A percentile compares a stretch with the other conserved stretches of the same genome.
phyloP scores from a whole-genome alignment of 1,139 yeast genomes.

The Debaryomycetaceae sp. region DNA sequence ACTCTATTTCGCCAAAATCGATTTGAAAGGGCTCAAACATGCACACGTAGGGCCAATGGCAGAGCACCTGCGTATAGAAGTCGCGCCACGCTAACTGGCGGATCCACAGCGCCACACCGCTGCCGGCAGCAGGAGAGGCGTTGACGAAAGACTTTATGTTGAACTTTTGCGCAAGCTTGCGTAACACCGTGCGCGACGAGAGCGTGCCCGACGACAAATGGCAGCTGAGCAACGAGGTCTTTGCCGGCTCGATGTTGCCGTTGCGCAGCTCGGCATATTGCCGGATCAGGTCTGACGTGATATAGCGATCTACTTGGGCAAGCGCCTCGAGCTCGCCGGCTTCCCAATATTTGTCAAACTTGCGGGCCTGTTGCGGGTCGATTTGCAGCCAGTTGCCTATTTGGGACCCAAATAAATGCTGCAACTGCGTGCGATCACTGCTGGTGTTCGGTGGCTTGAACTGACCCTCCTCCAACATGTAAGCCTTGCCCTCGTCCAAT shows the following conservation, averaged over 20 bases:
- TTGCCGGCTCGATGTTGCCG: slow-evolving; percentile 19
- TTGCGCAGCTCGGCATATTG: slow-evolving; percentile 19
- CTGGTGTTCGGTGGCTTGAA: slow-evolving; percentile 1
- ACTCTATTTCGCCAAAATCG: slow-evolving; percentile 26
- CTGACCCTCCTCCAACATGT: too few relatives aligned
- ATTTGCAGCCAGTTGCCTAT: too few relatives aligned
- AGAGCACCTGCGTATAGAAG: slow-evolving; percentile 46
- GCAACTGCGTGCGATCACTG: background rate
- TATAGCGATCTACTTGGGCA: slow-evolving; percentile 23
- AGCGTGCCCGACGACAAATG: slow-evolving; percentile 46
- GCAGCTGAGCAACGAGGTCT: slow-evolving; percentile 40
- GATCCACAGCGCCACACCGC: slow-evolving; percentile 22
- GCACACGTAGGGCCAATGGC: slow-evolving; percentile 47
- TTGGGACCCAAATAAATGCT: background rate
- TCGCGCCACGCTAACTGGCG: slow-evolving; percentile 59
- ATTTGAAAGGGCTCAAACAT: slow-evolving; percentile 49
- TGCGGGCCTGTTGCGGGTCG: slow-evolving; percentile 8
- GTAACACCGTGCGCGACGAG: slow-evolving; percentile 36
- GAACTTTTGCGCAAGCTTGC: slow-evolving; percentile 17
- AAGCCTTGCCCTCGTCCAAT: slow-evolving; percentile 13
- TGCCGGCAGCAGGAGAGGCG: too few relatives aligned
- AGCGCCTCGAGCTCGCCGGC: slow-evolving; percentile 37
- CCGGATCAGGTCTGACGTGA: slow-evolving; percentile 20
- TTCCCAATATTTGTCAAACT: slow-evolving; percentile 22
- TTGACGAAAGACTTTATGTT: slow-evolving; percentile 28